Conservation (phyloP, 2,329 filamentous ascomycete genomes). For the Tolypocladium guangdongense region DNA sequence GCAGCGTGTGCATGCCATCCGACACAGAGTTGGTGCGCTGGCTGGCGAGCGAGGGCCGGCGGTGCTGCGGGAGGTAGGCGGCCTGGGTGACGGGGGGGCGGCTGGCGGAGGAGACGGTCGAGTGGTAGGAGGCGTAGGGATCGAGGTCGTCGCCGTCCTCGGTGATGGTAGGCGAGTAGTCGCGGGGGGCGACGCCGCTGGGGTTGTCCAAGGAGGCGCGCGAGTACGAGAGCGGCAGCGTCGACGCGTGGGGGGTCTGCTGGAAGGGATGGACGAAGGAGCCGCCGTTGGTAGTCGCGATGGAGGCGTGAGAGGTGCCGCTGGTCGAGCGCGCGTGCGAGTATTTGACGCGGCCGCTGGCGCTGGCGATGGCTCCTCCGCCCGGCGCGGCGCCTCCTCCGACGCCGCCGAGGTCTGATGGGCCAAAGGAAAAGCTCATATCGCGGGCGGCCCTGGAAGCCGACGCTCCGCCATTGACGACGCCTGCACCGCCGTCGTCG, state of each 20-base stretch:
- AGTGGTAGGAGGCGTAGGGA: constrained; percentile 6
- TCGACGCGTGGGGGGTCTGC: constrained; percentile 50
- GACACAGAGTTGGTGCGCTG: constrained; percentile 23
- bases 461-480: constrained; percentile 3
- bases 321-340: constrained; percentile 49
- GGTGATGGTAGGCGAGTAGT: constrained; percentile 45
- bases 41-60: constrained; percentile 19
- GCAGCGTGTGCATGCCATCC: constrained; percentile 19
- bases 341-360: constrained; percentile 23
- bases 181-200: constrained; percentile 24
- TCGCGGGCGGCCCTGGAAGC: constrained; percentile 20
- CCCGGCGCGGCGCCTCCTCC: background rate
- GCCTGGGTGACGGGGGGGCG: constrained; percentile 1
- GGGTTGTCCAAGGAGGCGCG: constrained; percentile 37
- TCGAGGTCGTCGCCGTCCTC: constrained; percentile 37
- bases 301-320: constrained; percentile 45
- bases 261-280: constrained; percentile 54
- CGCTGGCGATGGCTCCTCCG: background rate
- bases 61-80: constrained; percentile 8
- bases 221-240: constrained; percentile 48
- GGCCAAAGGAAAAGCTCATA: constrained; percentile 34
- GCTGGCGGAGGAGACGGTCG: constrained; percentile 4
- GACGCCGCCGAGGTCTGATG: constrained; percentile 19
- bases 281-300: constrained; percentile 39
- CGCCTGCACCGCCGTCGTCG: constrained; percentile 13